phyloP scores from a whole-genome alignment of 345 rosid species.

The Eucalyptus victrix region DNA sequence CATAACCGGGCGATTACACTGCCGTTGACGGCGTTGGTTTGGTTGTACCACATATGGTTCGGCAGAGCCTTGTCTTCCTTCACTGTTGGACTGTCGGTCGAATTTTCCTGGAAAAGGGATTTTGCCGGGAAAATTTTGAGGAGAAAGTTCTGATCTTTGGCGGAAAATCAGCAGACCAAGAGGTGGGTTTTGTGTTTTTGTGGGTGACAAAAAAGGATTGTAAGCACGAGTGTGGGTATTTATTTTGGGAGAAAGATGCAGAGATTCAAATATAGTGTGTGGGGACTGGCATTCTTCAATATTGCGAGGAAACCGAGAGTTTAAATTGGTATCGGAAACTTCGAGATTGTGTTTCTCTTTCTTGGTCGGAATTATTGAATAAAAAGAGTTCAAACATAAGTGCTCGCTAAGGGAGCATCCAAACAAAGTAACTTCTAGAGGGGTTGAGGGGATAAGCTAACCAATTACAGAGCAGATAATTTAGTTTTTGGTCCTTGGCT shows the following conservation, averaged over 20 bases:
- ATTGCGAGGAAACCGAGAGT: conserved; percentile 12
- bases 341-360: not conserved
- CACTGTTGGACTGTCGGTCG: not conserved
- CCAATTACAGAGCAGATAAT: too few relatives aligned
- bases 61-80: conserved; percentile 34
- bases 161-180: not conserved
- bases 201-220: not conserved
- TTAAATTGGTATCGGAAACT: conserved; percentile 14
- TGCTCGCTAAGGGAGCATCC: too few relatives aligned
- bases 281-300: not conserved
- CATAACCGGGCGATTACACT: conserved; percentile 64
- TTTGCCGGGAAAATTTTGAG: not conserved
- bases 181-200: not conserved
- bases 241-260: not conserved
- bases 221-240: not conserved
- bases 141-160: not conserved
- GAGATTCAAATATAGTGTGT: not conserved
- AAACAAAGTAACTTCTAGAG: too few relatives aligned
- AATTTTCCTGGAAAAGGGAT: not conserved
- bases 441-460: too few relatives aligned
- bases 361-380: too few relatives aligned
- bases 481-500: too few relatives aligned
- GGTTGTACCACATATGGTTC: conserved; percentile 73
- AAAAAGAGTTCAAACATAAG: too few relatives aligned
- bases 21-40: conserved; percentile 84